phyloP scores from a whole-genome alignment of 2,329 filamentous ascomycete species.

The Chalara sp. region DNA sequence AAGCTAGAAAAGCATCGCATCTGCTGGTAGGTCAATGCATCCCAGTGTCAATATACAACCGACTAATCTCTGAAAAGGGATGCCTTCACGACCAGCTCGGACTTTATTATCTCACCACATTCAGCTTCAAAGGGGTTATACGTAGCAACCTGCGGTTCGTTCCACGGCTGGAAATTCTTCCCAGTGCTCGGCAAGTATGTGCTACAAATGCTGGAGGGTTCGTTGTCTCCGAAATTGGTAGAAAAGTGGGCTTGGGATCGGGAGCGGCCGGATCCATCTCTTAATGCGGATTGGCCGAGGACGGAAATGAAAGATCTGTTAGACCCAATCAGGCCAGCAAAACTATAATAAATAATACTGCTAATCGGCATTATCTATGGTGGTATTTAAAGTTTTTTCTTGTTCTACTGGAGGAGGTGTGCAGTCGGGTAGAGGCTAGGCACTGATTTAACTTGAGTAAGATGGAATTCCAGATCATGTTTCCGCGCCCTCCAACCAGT shows the following conservation, averaged over 20 bases:
- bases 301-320: no score
- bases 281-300: no score
- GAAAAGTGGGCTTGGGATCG: constrained; percentile 3
- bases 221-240: not conserved
- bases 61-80: not conserved
- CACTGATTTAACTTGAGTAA: no score
- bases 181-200: constrained; percentile 53
- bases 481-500: no score
- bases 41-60: not conserved
- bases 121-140: constrained; percentile 40
- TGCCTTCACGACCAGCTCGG: constrained; percentile 30
- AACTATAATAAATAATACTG: no score
- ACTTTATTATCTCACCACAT: constrained; percentile 51
- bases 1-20: not conserved
- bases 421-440: no score
- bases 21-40: not conserved
- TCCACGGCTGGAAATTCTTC: constrained; percentile 58
- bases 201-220: constrained; percentile 37
- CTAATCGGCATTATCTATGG: no score
- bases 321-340: no score
- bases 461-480: no score
- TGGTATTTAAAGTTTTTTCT: no score
- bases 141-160: constrained; percentile 53
- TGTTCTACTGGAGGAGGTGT: no score
- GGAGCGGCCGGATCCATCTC: not conserved